phyloP scores from a whole-genome alignment of 2,329 filamentous ascomycete species.

The Epichloe typhina region DNA sequence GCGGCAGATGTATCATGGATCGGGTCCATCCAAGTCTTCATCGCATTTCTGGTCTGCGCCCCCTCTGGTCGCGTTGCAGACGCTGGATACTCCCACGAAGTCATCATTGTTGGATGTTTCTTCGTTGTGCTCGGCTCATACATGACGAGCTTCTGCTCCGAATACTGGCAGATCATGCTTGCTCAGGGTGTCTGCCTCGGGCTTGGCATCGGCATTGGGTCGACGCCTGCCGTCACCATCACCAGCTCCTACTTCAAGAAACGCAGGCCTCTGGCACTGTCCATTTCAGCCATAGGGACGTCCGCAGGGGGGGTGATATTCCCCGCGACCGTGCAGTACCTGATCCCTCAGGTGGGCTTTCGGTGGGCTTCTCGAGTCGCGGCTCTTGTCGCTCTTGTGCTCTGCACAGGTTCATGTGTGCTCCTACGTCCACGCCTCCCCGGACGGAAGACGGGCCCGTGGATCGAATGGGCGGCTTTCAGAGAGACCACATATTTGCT shows the following conservation, averaged over 20 bases:
- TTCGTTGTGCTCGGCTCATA: conserved; percentile 34
- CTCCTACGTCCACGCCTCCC: conserved; percentile 32
- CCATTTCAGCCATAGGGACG: conserved; percentile 45
- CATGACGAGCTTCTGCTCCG: conserved; percentile 29
- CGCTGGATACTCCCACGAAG: conserved; percentile 31
- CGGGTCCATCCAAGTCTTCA: conserved; percentile 36
- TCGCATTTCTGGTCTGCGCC: conserved; percentile 35
- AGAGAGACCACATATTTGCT: conserved; percentile 40
- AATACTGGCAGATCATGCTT: conserved; percentile 41
- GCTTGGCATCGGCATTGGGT: conserved; percentile 41
- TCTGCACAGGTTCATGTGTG: conserved; percentile 26
- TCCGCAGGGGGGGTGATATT: conserved; percentile 43
- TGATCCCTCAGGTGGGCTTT: conserved; percentile 47
- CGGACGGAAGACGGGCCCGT: conserved; percentile 32
- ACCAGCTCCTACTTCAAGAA: conserved; percentile 48
- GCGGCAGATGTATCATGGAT: conserved; percentile 29
- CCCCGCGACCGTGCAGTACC: conserved; percentile 41
- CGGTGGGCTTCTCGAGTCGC: conserved; percentile 50
- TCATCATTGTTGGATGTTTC: conserved; percentile 26
- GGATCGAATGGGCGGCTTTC: conserved; percentile 45
- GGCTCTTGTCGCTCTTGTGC: conserved; percentile 45
- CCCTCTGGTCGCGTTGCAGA: conserved; percentile 37
- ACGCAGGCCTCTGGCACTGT: conserved; percentile 43
- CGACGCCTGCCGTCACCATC: conserved; percentile 45
- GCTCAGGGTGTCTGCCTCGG: conserved; percentile 39